Evolutionary conservation across 176 grass and related monocot genomes (phyloP).

Genomic region (Musa acuminata): DNA sequence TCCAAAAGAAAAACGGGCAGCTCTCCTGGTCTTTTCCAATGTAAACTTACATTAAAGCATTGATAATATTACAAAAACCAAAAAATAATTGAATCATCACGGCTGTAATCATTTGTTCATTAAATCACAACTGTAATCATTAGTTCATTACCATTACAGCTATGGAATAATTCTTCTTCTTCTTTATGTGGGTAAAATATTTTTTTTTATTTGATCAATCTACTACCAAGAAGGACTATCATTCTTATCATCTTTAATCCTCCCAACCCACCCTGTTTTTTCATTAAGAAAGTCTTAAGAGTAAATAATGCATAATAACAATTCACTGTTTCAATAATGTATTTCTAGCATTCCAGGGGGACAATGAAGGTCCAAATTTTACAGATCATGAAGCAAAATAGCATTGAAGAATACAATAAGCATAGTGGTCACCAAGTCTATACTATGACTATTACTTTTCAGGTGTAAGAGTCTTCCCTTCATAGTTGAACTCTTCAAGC

Average conservation of each 20-base stretch:
- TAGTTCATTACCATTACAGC: not conserved
- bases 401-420: not conserved
- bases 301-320: not conserved
- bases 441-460: slow-evolving; percentile 56
- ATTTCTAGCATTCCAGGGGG: not conserved
- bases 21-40: not conserved
- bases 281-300: not conserved
- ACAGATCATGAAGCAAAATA: not conserved
- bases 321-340: not conserved
- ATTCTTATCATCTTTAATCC: not conserved
- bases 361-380: not conserved
- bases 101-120: not conserved
- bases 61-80: not conserved
- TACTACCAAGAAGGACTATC: not conserved
- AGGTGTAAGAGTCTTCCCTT: slow-evolving; percentile 65
- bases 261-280: too few species aligned
- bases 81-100: not conserved
- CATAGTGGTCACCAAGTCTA: not conserved
- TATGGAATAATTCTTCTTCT: not conserved
- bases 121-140: too few species aligned
- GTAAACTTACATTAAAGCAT: not conserved
- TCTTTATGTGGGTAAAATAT: not conserved
- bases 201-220: not conserved
- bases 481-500: slow-evolving; percentile 83
- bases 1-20: not conserved